Base-by-base conservation (phyloP, 2,329 filamentous ascomycete species). In the Phialemoniopsis sp. region DNA sequence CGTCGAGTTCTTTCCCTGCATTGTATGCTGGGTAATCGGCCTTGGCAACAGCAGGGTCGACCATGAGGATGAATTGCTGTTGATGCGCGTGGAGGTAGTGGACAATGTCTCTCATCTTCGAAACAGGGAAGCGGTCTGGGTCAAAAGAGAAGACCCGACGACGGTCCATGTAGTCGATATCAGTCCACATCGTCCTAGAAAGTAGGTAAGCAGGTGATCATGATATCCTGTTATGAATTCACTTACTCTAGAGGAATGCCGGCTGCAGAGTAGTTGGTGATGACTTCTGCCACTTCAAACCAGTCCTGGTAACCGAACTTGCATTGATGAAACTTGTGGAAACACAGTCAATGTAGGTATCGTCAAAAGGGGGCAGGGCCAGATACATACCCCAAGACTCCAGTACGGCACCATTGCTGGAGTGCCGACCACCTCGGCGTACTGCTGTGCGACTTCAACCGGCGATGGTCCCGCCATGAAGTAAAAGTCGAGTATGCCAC, bases 41-140 rank as follows among this genome's bases (percentile, higher is more conserved):
- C 43, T 73, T 73, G 29, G 73, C 68, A 14, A 73, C 68, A 2
- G 79, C 78, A 3, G 84, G 83, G 48, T 93, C 87, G 1, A 91
- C 83, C 79, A 93, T 93, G 34, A 90, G 64, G 21, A 88, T 73
- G 46, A 87, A 87, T 34, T 85, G 74, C 55, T 89, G 85, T 32
- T 85, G 62, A 40, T 80, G 73, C 7, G 63, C 57, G 51, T 89
- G 85, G 0, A 93, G 70, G 16, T 83, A 76, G 29, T 74, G 66
- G 16, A 85, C 80, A 2, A 89, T 62, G 48, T 84, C 73, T 29
- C 76, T 79, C 67, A 89, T 75, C 56, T 74, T 72, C 0, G 68
- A 40, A 6, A 85, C 53, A 0, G 82, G 75, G 53, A 82, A 87
- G 26, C 82, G 66, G 3, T 80, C 68, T 0, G 78, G 74, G 45